Conservation (phyloP, 305 asterid genomes). For the Petunia hybrid region DNA sequence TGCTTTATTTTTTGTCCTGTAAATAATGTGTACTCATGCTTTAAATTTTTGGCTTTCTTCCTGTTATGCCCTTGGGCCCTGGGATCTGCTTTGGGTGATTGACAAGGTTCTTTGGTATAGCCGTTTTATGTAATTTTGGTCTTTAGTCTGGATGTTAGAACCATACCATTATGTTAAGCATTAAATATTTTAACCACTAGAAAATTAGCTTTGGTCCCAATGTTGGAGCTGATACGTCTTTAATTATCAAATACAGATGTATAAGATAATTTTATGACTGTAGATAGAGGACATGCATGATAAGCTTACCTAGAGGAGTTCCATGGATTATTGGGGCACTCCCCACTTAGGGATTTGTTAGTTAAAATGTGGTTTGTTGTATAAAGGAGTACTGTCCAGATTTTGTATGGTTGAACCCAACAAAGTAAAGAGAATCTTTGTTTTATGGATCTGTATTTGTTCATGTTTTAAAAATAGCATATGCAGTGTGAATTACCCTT, state of each 20-base stretch:
- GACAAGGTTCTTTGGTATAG: slow-evolving; percentile 3
- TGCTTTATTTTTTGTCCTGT: slow-evolving; percentile 25
- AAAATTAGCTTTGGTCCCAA: background rate
- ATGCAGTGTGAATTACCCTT: background rate
- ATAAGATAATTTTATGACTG: background rate
- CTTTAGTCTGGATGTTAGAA: background rate
- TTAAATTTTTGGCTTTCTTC: background rate
- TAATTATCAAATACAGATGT: background rate
- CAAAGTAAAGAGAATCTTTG: slow-evolving; percentile 7
- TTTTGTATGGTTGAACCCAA: slow-evolving; percentile 7
- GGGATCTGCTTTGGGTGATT: slow-evolving; percentile 3
- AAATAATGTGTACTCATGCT: too few relatives aligned
- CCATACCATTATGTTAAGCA: too few relatives aligned
- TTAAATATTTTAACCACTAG: background rate
- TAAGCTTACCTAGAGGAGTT: background rate
- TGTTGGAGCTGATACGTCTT: slow-evolving; percentile 6
- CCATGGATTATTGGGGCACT: background rate
- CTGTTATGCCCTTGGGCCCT: background rate
- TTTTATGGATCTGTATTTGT: background rate
- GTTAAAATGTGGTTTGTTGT: background rate
- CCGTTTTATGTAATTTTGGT: background rate
- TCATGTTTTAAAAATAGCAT: background rate
- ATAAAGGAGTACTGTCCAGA: background rate
- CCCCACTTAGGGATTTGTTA: background rate
- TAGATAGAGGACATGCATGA: slow-evolving; percentile 25